Evolutionary conservation across 2,329 filamentous ascomycete genomes (phyloP), one percentile per base, ranked within the genome.

Genomic region (Botrytis medusae): DNA sequence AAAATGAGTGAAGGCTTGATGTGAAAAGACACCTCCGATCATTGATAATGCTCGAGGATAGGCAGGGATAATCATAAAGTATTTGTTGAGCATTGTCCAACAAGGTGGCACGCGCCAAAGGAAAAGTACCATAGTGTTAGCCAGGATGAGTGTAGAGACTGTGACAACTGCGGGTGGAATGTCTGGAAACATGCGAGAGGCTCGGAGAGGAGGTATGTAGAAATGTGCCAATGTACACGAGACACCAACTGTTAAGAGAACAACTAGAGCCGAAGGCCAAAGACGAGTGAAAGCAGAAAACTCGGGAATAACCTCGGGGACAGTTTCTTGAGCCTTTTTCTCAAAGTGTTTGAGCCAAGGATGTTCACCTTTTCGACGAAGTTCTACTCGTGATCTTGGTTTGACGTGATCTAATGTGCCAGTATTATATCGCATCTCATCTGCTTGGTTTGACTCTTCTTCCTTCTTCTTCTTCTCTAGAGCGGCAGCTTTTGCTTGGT

Each of bases 11-110:
- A 90, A 76, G 4, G 82, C 83, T 71, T 92, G 88, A 83, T 96
- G 93, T 32, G 90, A 92, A 83, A 94, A 93, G 68, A 88, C 83
- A 76, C 89, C 88, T 48, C 89, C 88, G 42, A 95, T 78, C 75
- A 93, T 81, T 75, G 87, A 87, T 32, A 89, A 73, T 6, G 91
- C 86, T 75, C 86, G 86, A 14, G 92, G 91, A 69, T 89, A 89
- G 10, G 89, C 91, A 10, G 91, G 86, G 14, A 90, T 84, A 51
- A 91, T 81, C 59, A 92, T 84, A 82, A 93, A 90, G 83, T 91
- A 91, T 75, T 85, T 88, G 82, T 93, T 95, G 77, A 94, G 82
- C 25, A 89, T 69, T 20, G 83, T 82, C 90, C 91, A 95, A 44
- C 90, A 78, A 1, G 89, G 88, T 64, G 92, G 91, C 18, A 89